phyloP scores from a whole-genome alignment of 1,284 basidiomycete genomes.

The Trichosporon ovoides region DNA sequence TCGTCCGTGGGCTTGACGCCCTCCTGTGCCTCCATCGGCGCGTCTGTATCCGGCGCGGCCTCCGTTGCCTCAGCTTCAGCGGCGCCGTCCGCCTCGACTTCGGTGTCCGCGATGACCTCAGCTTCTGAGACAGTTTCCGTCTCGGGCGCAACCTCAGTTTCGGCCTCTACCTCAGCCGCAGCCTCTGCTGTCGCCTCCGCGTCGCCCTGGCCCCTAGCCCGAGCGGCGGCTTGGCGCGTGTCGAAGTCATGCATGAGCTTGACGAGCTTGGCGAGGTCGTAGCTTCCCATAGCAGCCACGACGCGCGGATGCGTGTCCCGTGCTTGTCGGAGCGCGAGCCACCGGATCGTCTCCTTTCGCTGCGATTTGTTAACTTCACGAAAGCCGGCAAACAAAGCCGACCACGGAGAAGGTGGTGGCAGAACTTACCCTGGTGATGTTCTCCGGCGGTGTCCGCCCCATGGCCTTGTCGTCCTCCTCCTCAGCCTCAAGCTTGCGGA shows the following conservation, averaged over 20 bases:
- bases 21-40: no score
- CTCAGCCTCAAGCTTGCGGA: conserved; percentile 30
- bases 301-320: conserved; percentile 29
- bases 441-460: conserved; percentile 27
- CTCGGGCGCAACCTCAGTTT: neutral
- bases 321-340: conserved; percentile 36
- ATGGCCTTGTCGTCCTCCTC: conserved; percentile 41
- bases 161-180: conserved; percentile 7
- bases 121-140: neutral
- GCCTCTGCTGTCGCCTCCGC: conserved; percentile 11
- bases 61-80: neutral
- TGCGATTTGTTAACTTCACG: conserved; percentile 10
- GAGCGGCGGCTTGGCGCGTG: conserved; percentile 22
- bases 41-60: no score
- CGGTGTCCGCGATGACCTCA: neutral
- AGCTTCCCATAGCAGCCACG: conserved; percentile 24
- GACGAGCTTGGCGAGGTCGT: conserved; percentile 31
- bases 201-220: conserved; percentile 7
- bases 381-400: no score
- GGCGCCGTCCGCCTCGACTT: neutral
- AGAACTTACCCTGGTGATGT: conserved; percentile 32
- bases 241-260: conserved; percentile 17
- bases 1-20: no score
- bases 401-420: neutral
- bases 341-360: conserved; percentile 32